Evolutionary conservation across 257 asterid species (phyloP).

Genomic region (Solanum habrochaites): DNA sequence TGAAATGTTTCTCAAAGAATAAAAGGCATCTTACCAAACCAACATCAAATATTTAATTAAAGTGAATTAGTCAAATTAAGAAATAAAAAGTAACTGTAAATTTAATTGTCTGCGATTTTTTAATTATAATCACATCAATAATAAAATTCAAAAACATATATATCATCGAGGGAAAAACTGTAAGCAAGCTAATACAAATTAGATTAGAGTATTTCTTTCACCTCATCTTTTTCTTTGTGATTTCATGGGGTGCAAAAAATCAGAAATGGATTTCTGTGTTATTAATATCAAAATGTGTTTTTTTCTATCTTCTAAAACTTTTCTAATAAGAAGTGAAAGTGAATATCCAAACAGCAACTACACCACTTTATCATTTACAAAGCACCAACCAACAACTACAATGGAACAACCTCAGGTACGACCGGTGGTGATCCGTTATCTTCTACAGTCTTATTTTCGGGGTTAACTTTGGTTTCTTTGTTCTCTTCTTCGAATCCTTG

Average conservation of each 20-base stretch:
- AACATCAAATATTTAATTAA: no score
- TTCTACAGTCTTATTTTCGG: constrained; percentile 14
- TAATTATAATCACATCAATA: not conserved
- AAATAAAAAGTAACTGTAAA: no score
- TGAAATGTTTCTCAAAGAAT: not conserved
- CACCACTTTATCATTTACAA: constrained; percentile 5
- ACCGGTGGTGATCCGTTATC: constrained; percentile 35
- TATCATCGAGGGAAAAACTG: not conserved
- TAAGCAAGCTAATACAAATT: not conserved
- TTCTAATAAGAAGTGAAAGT: not conserved
- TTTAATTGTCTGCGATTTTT: no score
- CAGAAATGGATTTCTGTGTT: not conserved
- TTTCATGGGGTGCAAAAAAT: not conserved
- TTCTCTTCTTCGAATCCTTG: constrained; percentile 43
- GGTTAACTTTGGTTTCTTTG: constrained; percentile 8
- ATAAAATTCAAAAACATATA: not conserved
- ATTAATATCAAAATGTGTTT: not conserved
- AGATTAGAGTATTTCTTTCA: not conserved
- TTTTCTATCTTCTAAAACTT: not conserved
- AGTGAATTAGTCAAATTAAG: no score
- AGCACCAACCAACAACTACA: constrained; percentile 8
- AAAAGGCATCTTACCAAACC: not conserved
- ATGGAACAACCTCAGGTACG: constrained; percentile 36
- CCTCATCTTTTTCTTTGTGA: not conserved
- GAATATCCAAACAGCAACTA: not conserved